Evolutionary conservation across 2,329 filamentous ascomycete species (phyloP), one percentile per base, ranked within the genome.

Genomic region (Epichloe elymi): DNA sequence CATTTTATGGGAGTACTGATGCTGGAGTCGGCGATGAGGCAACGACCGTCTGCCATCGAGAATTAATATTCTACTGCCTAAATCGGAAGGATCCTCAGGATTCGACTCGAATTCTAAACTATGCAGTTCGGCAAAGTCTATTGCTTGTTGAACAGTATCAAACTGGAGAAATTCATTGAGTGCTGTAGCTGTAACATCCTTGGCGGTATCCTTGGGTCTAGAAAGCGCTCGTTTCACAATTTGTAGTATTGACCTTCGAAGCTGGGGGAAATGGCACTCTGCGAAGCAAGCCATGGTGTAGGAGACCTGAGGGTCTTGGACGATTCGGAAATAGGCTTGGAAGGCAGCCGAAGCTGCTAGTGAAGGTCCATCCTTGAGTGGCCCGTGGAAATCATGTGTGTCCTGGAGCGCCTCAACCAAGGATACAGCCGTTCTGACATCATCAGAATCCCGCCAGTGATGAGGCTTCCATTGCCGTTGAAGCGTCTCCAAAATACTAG

Each of bases 231-330:
- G 71, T 48, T 76, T 73, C 20, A 84, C 66, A 15, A 75, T 74
- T 50, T 73, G 72, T 17, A 85, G 61, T 15, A 82, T 75, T 12
- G 74, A 72, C 50, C 78, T 77, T 40, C 82, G 78, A 35, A 84
- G 67, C 37, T 73, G 70, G 78, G 23, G 76, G 52, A 85, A 83
- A 59, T 83, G 79, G n/a, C 81, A 77, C 59, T 85, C 81, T 6
- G 80, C 80, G 53, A 85, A 76, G 57, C 82, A 85, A 14, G 80
- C 82, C 79, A 85, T 83, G 1, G 79, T 83, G 59, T 85, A 85
- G 0, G 82, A 84, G 2, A 83, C 75, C 15, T 69, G 65, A 0
- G 70, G 67, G 40, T 75, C 71, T 56, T 78, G 71, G 30, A 85
- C 68, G 46, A 85, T 80, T 23, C 74, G 70, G 59, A 85, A 83